These are phyloP conservation scores for Colletotrichum horii DNA, from an alignment of 2,329 filamentous ascomycete species.

Conservation along the genomic window DNA sequence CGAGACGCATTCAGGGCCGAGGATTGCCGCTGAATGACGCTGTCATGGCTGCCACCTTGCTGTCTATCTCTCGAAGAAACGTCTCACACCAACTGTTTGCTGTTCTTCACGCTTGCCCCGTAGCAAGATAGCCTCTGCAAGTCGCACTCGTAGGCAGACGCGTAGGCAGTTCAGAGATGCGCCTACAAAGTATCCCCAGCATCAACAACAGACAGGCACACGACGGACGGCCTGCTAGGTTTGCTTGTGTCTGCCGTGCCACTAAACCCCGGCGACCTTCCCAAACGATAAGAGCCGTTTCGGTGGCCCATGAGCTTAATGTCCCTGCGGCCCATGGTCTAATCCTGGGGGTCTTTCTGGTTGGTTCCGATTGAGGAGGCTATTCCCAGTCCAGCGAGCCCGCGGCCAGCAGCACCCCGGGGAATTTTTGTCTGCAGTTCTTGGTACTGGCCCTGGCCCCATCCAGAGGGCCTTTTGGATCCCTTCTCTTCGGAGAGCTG, in stretches of 20 bases:
- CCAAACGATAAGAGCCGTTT: slow-evolving; percentile 19
- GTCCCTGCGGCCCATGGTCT: neutral
- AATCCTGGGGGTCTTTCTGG: neutral
- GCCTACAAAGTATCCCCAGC: neutral
- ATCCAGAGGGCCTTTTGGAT: slow-evolving; percentile 8
- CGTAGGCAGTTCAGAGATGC: neutral
- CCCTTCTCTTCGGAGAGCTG: neutral
- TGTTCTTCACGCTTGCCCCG: neutral
- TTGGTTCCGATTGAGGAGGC: neutral
- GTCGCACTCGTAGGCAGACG: neutral
- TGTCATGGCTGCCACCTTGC: neutral
- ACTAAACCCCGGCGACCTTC: slow-evolving; percentile 2
- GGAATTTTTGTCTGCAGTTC: slow-evolving; percentile 23
- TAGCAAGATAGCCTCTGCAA: neutral
- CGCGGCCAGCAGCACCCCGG: neutral
- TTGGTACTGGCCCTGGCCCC: slow-evolving; percentile 8
- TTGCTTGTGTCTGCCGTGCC: neutral
- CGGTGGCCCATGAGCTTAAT: slow-evolving; percentile 18
- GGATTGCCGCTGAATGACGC: neutral
- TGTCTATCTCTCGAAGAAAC: neutral
- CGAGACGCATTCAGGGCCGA: neutral
- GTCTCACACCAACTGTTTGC: neutral
- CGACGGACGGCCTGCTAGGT: neutral
- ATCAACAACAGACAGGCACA: neutral
- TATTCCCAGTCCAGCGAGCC: slow-evolving; percentile 1